Base-by-base conservation (phyloP, 768 basidiomycete genomes). In the Lactarius pseudohatsudake region DNA sequence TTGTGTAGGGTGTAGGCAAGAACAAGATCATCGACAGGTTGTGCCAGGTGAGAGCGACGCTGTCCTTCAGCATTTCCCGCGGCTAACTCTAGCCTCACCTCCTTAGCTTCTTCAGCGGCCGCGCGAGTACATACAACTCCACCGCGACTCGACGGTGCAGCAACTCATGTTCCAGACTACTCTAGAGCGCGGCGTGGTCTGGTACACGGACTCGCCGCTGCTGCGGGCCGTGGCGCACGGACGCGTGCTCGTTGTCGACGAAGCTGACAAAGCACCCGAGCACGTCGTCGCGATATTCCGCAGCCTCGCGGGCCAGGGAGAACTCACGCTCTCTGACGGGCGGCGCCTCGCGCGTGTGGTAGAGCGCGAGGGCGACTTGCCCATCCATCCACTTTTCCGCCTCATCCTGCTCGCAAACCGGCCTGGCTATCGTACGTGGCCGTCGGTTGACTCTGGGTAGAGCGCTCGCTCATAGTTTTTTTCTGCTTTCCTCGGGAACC, bases 181-280 rank as follows among this genome's bases (percentile, higher is more conserved):
- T 26, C 26, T 26, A 1, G 83, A 85, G 72, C 76, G 78, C 41
- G 86, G 87, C 41, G 72, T 84, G 13, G 79, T 89, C 74, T 81
- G 81, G 66, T 85, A 87, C 69, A 84, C 80, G 1, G 86, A 88
- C 71, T 89, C 87, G 4, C 87, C 87, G 36, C 81, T 89, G 32
- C 80, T 89, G 10, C 83, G 86, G 28, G 87, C 86, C 2, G 85
- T 88, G 62, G 80, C 76, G 18, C 79, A 78, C 68, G 87, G 87
- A 0, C 84, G 87, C 10, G 78, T 85, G 18, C 86, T 89, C 67
- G 82, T 89, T 71, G 83, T 88, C 59, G 87, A 89, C 72, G 86
- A 89, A 71, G 87, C 86, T 4, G 87, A 88, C 75, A 89, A 89
- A 74, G 87, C 87, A 7, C 86, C 87, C 8, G 87, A 89, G 71